Percentiles rank a stretch among this genome's conserved stretches.
Conservation (phyloP, 2,329 filamentous ascomycete genomes). For the Neurospora sp. region DNA sequence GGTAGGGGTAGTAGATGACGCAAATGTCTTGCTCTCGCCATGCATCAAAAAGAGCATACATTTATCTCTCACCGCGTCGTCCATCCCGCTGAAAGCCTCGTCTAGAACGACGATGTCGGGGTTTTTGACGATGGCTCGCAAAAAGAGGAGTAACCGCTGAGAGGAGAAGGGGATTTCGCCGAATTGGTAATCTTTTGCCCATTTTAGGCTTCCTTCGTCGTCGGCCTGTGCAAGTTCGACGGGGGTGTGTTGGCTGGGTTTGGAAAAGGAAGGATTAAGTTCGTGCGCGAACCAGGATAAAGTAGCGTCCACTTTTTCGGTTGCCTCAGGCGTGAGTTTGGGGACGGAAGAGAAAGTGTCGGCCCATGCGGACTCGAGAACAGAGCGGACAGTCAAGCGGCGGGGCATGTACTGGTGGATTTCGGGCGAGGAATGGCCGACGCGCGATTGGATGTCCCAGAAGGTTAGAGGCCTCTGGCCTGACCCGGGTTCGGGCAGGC, state of each 20-base stretch:
- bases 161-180: slow-evolving; percentile 69
- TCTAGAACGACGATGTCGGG: slow-evolving; percentile 78
- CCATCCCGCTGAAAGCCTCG: slow-evolving; percentile 82
- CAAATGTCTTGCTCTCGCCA: slow-evolving; percentile 44
- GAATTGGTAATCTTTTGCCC: slow-evolving; percentile 61
- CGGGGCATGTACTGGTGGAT: slow-evolving; percentile 89
- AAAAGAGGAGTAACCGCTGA: slow-evolving; percentile 76
- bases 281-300: slow-evolving; percentile 72
- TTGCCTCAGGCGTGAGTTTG: slow-evolving; percentile 47
- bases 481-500: slow-evolving; percentile 64
- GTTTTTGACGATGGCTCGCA: slow-evolving; percentile 70
- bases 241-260: neutral
- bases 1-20: slow-evolving; percentile 2
- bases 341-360: slow-evolving; percentile 74
- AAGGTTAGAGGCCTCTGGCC: slow-evolving; percentile 66
- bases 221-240: slow-evolving; percentile 10
- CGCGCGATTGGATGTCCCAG: slow-evolving; percentile 82
- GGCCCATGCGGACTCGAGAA: slow-evolving; percentile 81
- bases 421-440: slow-evolving; percentile 90
- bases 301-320: slow-evolving; percentile 54
- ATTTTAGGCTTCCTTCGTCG: slow-evolving; percentile 33
- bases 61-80: slow-evolving; percentile 71
- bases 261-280: slow-evolving; percentile 46
- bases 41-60: slow-evolving; percentile 71
- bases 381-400: slow-evolving; percentile 59